Conservation (phyloP, 805 yeast species). For the Lachancea thermotolerans region DNA sequence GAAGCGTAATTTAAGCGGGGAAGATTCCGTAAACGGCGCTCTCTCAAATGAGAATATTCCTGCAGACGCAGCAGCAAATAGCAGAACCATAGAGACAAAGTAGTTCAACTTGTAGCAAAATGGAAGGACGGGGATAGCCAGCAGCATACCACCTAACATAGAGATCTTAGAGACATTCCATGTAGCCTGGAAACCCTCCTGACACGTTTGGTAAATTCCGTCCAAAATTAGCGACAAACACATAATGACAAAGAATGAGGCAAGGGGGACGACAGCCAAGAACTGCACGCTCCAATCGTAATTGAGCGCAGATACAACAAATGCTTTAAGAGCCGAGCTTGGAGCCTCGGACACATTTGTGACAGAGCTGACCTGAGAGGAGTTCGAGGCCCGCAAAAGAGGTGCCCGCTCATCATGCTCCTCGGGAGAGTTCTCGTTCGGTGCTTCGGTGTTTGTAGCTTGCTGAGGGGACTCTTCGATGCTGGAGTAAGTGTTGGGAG, state of each 20-base stretch:
- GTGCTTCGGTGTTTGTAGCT: not conserved
- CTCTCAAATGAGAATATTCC: conserved; percentile 34
- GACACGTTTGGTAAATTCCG: conserved; percentile 63
- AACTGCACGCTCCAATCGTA: conserved; percentile 83
- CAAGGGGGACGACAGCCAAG: conserved; percentile 57
- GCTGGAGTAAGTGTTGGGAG: not conserved
- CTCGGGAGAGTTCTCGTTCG: not conserved
- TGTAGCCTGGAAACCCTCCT: conserved; percentile 50
- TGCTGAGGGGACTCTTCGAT: not conserved
- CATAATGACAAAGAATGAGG: conserved; percentile 47
- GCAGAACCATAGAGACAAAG: conserved; percentile 37
- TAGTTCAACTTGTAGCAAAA: conserved; percentile 63
- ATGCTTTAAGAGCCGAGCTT: not conserved
- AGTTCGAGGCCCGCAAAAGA: conserved; percentile 19
- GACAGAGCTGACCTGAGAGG: conserved; percentile 10
- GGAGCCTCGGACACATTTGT: conserved; percentile 1
- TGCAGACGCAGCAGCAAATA: conserved; percentile 35
- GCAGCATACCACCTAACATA: conserved; percentile 31
- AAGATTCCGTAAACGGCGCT: conserved; percentile 51
- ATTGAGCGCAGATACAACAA: conserved; percentile 36
- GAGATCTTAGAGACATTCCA: conserved; percentile 33
- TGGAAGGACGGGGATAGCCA: conserved; percentile 53
- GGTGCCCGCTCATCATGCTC: conserved; percentile 31
- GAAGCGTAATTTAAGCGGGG: conserved; percentile 70
- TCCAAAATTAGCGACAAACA: conserved; percentile 49